A percentile compares a stretch with the other conserved stretches of the same genome.
phyloP scores from a whole-genome alignment of 179 eudicot species.

The Gypsophila paniculata region DNA sequence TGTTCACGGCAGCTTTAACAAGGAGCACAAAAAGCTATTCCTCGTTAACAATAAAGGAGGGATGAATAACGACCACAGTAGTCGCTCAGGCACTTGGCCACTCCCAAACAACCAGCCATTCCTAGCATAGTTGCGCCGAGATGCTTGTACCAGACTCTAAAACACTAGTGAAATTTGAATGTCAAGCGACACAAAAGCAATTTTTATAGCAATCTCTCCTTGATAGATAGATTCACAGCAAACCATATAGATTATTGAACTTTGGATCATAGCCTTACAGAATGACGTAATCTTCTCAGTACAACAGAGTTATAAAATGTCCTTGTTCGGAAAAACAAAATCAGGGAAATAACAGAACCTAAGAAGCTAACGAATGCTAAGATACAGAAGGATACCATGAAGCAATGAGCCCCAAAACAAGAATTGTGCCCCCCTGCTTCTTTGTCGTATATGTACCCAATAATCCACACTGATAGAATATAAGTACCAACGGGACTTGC shows the following conservation, averaged over 20 bases:
- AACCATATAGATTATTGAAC: conserved; percentile 1
- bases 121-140: neutral
- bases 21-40: neutral
- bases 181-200: neutral
- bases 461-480: conserved; percentile 57
- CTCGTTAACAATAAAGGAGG: neutral
- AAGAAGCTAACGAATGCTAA: conserved; percentile 53
- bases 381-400: conserved; percentile 59
- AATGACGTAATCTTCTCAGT: conserved; percentile 32
- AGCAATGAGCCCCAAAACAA: conserved; percentile 69
- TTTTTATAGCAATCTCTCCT: neutral
- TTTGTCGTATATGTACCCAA: conserved; percentile 61
- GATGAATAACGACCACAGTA: neutral
- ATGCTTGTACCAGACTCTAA: neutral
- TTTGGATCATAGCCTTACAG: conserved; percentile 12
- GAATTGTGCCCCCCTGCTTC: conserved; percentile 40
- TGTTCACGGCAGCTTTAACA: neutral
- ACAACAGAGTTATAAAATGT: conserved; percentile 44
- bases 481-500: conserved; percentile 84
- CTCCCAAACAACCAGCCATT: neutral
- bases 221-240: neutral
- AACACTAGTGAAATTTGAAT: neutral
- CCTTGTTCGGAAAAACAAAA: conserved; percentile 59
- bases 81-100: neutral
- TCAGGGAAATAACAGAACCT: conserved; percentile 50